Percentiles rank a stretch among this genome's conserved stretches.
phyloP scores from a whole-genome alignment of 2,329 filamentous ascomycete species.

The Westerdykella sp. region DNA sequence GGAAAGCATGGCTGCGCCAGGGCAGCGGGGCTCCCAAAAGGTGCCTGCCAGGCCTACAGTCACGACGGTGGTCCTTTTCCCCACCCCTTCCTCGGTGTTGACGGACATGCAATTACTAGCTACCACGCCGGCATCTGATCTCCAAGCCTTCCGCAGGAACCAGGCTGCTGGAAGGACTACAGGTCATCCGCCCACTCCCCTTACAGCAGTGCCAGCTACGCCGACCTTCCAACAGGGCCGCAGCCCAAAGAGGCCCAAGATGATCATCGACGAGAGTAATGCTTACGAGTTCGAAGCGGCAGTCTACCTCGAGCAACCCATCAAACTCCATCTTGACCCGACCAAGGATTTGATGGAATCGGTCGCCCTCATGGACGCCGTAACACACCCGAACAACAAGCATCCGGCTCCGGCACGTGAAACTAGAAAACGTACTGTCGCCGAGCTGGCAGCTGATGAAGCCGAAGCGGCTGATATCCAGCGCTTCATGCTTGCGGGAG shows the following conservation, averaged over 20 bases:
- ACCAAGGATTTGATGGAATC: conserved; percentile 63
- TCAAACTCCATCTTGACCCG: conserved; percentile 71
- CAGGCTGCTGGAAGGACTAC: conserved; percentile 41
- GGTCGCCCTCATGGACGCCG: conserved; percentile 62
- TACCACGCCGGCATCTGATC: conserved; percentile 56
- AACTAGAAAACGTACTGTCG: conserved; percentile 84
- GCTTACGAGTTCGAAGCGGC: conserved; percentile 70
- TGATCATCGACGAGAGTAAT: conserved; percentile 69
- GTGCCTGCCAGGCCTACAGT: conserved; percentile 48
- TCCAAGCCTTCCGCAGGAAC: conserved; percentile 44
- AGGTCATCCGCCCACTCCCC: conserved; percentile 62
- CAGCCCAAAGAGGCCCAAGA: conserved; percentile 65
- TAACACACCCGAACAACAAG: conserved; percentile 72
- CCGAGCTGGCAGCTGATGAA: conserved; percentile 92
- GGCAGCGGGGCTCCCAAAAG: conserved; percentile 45
- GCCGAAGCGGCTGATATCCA: conserved; percentile 84
- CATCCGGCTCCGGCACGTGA: conserved; percentile 76
- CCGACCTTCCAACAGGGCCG: conserved; percentile 52
- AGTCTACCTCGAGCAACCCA: conserved; percentile 65
- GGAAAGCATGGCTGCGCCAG: conserved; percentile 53
- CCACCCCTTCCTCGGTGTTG: conserved; percentile 69
- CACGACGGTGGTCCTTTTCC: conserved; percentile 75
- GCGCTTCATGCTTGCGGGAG: conserved; percentile 85
- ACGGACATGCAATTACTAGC: conserved; percentile 72
- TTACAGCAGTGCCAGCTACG: conserved; percentile 49